Conservation (phyloP, 1,139 yeast species). For the Scheffersomyces lignicola region DNA sequence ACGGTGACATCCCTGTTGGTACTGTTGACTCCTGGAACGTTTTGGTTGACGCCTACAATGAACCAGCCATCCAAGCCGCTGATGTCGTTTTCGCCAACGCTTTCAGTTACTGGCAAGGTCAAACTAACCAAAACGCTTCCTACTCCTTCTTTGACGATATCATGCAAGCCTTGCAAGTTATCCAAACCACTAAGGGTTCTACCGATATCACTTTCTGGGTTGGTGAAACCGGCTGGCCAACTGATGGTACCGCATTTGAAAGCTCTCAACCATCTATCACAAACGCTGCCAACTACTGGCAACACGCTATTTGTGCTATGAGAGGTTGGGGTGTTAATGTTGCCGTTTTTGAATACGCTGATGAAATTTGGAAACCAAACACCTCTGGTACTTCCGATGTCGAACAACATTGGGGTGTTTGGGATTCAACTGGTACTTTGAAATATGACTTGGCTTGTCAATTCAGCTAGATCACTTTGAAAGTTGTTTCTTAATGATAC, state of each 20-base stretch:
- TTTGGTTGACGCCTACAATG: constrained; percentile 72
- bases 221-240: constrained; percentile 99
- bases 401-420: constrained; percentile 93
- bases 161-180: constrained; percentile 89
- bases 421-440: constrained; percentile 54
- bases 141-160: constrained; percentile 93
- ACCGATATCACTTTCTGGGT: constrained; percentile 89
- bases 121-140: constrained; percentile 74
- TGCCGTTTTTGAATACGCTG: constrained; percentile 89
- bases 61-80: constrained; percentile 71
- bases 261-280: constrained; percentile 61
- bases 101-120: constrained; percentile 99
- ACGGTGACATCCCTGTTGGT: constrained; percentile 74
- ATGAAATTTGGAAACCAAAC: constrained; percentile 94
- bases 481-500: background rate
- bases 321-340: constrained; percentile 96
- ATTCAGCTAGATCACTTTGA: constrained; percentile 1
- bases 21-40: constrained; percentile 96
- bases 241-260: constrained; percentile 77
- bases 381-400: constrained; percentile 83
- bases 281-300: constrained; percentile 82
- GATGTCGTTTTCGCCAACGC: constrained; percentile 91
- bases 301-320: constrained; percentile 84
- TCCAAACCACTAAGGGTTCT: constrained; percentile 82
- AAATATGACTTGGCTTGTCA: constrained; percentile 61